Conservation (phyloP, 257 asterid species). For the Penstemon barbatus region DNA sequence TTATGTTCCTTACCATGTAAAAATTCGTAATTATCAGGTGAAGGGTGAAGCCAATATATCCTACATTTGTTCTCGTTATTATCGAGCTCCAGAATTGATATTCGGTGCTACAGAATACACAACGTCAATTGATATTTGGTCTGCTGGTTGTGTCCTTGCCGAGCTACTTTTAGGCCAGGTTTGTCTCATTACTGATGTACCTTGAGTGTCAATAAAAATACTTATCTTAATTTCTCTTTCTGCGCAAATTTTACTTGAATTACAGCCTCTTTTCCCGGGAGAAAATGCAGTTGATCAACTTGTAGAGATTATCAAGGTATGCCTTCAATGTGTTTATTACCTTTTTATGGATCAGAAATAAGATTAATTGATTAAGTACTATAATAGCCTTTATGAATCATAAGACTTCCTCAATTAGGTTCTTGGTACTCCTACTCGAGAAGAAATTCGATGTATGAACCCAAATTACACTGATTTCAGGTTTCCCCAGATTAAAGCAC, state of each 20-base stretch:
- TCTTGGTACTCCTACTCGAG: conserved; percentile 95
- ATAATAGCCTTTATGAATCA: conserved; percentile 28
- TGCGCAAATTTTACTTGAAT: conserved; percentile 15
- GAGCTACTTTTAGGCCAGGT: conserved; percentile 95
- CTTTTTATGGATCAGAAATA: conserved; percentile 4
- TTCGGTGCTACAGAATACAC: conserved; percentile 91
- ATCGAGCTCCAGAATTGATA: conserved; percentile 92
- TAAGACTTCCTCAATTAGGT: conserved; percentile 47
- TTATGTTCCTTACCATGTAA: conserved; percentile 26
- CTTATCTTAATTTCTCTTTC: conserved; percentile 18
- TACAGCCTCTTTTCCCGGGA: conserved; percentile 91
- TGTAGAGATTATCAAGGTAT: conserved; percentile 90
- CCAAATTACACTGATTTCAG: conserved; percentile 88
- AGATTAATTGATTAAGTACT: neutral
- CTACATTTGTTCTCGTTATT: conserved; percentile 90
- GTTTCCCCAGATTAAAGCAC: conserved; percentile 91
- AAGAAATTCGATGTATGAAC: conserved; percentile 92
- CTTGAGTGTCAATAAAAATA: neutral
- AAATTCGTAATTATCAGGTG: conserved; percentile 47
- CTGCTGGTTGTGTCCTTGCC: conserved; percentile 93
- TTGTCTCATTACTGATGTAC: conserved; percentile 26
- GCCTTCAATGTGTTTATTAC: conserved; percentile 13
- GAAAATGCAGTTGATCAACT: conserved; percentile 96
- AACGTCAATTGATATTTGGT: conserved; percentile 85
- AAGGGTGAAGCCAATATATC: conserved; percentile 89